These are phyloP conservation scores for Periconia macrospinosa DNA, from an alignment of 2,329 filamentous ascomycete genomes.

Conservation along the genomic window DNA sequence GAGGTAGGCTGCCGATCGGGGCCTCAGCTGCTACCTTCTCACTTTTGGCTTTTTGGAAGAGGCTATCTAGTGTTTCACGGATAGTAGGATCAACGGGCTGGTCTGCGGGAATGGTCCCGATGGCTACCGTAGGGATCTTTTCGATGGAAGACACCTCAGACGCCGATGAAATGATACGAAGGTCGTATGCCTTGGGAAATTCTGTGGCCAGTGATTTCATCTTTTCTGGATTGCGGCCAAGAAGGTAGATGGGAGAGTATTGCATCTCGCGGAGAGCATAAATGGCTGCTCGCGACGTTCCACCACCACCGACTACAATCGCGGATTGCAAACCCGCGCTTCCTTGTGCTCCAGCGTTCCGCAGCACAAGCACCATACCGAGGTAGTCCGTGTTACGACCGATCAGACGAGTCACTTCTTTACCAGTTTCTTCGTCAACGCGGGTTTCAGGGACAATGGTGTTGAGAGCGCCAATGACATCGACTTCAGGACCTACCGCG, in stretches of 20 bases:
- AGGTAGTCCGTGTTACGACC: conserved; percentile 97
- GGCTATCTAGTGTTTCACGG: conserved; percentile 62
- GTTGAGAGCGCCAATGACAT: conserved; percentile 88
- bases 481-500: conserved; percentile 75
- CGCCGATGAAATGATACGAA: conserved; percentile 58
- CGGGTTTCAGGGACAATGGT: conserved; percentile 71
- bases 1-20: conserved; percentile 18
- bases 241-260: conserved; percentile 82
- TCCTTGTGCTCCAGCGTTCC: conserved; percentile 59
- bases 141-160: conserved; percentile 50
- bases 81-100: conserved; percentile 75
- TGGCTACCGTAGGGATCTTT: conserved; percentile 68
- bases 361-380: conserved; percentile 83
- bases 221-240: conserved; percentile 74
- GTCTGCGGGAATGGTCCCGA: conserved; percentile 91
- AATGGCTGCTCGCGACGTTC: conserved; percentile 88
- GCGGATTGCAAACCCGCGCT: conserved; percentile 55
- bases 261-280: conserved; percentile 83
- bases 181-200: conserved; percentile 73
- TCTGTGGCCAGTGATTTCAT: conserved; percentile 67
- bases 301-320: conserved; percentile 87
- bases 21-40: conserved; percentile 17
- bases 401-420: conserved; percentile 58
- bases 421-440: conserved; percentile 42
- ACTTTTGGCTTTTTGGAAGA: conserved; percentile 50